A percentile compares a stretch with the other conserved stretches of the same genome.
Evolutionary conservation across 2,329 filamentous ascomycete species (phyloP).

Genomic region (Capronia epimyces): DNA sequence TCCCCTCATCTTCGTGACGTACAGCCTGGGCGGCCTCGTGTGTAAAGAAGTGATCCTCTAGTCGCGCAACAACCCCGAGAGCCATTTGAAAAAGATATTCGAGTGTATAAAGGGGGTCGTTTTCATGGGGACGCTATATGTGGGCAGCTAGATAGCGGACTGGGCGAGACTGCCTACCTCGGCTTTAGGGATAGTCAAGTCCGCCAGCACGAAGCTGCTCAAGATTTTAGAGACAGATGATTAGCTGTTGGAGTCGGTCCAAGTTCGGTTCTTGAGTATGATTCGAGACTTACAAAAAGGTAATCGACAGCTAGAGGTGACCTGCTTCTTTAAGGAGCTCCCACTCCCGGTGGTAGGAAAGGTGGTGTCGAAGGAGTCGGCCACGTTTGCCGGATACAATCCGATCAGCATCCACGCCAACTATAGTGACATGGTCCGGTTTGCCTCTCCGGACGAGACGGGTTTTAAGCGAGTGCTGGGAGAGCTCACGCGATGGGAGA

Average conservation of each 20-base stretch:
- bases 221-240: slow-evolving; percentile 29
- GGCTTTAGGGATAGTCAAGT: slow-evolving; percentile 51
- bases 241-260: slow-evolving; percentile 32
- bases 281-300: slow-evolving; percentile 25
- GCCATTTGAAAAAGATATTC: slow-evolving; percentile 28
- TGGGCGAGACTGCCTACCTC: slow-evolving; percentile 32
- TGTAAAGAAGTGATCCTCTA: slow-evolving; percentile 29
- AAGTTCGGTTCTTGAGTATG: slow-evolving; percentile 33
- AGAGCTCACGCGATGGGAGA: not conserved
- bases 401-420: slow-evolving; percentile 31
- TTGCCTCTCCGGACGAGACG: slow-evolving; percentile 19
- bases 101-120: slow-evolving; percentile 31
- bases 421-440: slow-evolving; percentile 31
- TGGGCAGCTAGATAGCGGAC: slow-evolving; percentile 31
- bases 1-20: slow-evolving; percentile 33
- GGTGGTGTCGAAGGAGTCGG: slow-evolving; percentile 33
- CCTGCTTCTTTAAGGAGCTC: slow-evolving; percentile 62
- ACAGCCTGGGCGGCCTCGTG: slow-evolving; percentile 32
- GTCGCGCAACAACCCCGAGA: slow-evolving; percentile 20
- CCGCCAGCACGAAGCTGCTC: slow-evolving; percentile 30
- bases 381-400: slow-evolving; percentile 32
- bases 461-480: slow-evolving; percentile 22
- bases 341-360: slow-evolving; percentile 63
- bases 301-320: slow-evolving; percentile 49
- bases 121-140: slow-evolving; percentile 39